These are phyloP conservation scores for Metschnikowia bowlesiae DNA, from an alignment of 805 yeast genomes.

Conservation along the genomic window DNA sequence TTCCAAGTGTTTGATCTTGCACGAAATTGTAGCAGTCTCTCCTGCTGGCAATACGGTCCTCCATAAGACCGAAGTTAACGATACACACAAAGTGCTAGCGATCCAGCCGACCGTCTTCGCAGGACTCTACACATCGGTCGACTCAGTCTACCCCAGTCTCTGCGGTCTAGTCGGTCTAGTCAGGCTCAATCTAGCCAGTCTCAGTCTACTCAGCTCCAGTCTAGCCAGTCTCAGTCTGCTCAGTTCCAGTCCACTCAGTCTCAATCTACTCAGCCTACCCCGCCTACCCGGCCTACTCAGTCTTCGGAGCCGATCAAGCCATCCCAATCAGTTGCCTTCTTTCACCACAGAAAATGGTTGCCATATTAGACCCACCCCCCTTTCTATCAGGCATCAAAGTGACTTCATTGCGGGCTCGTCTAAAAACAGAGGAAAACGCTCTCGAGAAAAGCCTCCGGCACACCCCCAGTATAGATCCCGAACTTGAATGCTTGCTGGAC, in stretches of 20 bases:
- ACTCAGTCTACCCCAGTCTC: too few species aligned
- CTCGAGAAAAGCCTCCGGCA: neutral
- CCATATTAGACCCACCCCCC: neutral
- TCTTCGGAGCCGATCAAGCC: neutral
- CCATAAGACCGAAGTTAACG: neutral
- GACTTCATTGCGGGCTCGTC: neutral
- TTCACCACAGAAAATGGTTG: neutral
- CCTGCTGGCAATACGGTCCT: neutral
- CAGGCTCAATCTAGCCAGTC: too few species aligned
- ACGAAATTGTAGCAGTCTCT: neutral
- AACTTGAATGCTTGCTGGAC: constrained; percentile 2
- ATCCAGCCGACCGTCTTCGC: too few species aligned
- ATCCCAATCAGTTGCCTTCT: neutral
- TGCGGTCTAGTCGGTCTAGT: too few species aligned
- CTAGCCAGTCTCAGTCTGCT: neutral
- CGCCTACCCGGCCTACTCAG: too few species aligned
- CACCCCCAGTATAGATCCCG: neutral
- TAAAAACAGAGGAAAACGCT: neutral
- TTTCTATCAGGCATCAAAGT: neutral
- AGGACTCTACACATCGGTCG: too few species aligned
- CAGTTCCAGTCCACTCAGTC: neutral
- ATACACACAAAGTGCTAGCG: too few species aligned
- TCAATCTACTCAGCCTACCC: neutral
- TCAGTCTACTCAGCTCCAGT: neutral
- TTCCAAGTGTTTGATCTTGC: neutral